phyloP scores from a whole-genome alignment of 805 yeast species.

The Suhomyces kilbournensis region DNA sequence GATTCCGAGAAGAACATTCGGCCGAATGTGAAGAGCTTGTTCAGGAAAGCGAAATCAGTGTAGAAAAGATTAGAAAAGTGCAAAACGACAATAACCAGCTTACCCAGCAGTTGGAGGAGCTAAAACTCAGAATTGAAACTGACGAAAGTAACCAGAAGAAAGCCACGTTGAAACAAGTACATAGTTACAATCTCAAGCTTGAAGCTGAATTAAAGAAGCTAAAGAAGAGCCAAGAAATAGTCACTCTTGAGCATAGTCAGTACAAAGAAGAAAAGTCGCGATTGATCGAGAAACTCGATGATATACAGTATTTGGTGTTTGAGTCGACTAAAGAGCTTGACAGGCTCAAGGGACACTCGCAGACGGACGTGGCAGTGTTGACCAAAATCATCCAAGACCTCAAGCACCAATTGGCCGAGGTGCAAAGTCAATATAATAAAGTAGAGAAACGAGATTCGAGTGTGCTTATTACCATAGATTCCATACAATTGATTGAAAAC shows the following conservation, averaged over 20 bases:
- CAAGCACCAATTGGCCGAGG: constrained; percentile 39
- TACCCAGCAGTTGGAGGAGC: constrained; percentile 6
- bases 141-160: constrained; percentile 24
- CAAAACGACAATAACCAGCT: constrained; percentile 15
- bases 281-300: constrained; percentile 58
- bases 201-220: constrained; percentile 62
- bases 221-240: constrained; percentile 58
- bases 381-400: constrained; percentile 53
- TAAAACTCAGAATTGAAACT: constrained; percentile 10
- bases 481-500: constrained; percentile 46
- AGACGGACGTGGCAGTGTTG: constrained; percentile 58
- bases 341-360: constrained; percentile 55
- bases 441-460: constrained; percentile 49
- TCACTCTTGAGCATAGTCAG: constrained; percentile 58
- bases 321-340: constrained; percentile 60
- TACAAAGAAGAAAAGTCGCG: constrained; percentile 64
- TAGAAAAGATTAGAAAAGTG: constrained; percentile 37
- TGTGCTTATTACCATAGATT: constrained; percentile 52
- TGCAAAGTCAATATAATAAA: constrained; percentile 21
- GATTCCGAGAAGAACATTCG: constrained; percentile 76
- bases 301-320: constrained; percentile 52
- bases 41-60: constrained; percentile 48
- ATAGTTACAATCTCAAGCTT: constrained; percentile 48
- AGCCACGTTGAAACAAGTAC: constrained; percentile 38
- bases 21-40: constrained; percentile 65